These are phyloP conservation scores for Craterostigma plantagineum DNA, from an alignment of 257 asterid genomes.

Conservation along the genomic window DNA sequence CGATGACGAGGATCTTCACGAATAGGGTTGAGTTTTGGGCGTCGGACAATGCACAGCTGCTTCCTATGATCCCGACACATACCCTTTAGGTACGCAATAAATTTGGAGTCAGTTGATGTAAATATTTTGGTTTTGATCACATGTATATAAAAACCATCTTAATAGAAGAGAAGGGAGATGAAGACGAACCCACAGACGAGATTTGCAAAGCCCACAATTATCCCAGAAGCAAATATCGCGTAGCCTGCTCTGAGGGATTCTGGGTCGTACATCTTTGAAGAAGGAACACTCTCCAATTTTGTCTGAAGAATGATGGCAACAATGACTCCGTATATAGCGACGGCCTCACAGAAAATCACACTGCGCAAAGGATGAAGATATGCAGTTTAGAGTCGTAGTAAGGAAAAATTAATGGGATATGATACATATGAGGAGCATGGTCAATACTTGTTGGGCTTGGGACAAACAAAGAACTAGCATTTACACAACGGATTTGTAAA, in stretches of 20 bases:
- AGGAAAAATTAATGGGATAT: too few species aligned
- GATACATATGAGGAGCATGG: background rate
- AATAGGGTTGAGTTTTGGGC: slow-evolving; percentile 97
- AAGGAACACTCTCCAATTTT: slow-evolving; percentile 81
- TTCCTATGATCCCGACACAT: slow-evolving; percentile 94
- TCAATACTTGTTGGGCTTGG: background rate
- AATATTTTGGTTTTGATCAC: too few species aligned
- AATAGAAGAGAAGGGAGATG: background rate
- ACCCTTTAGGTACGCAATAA: slow-evolving; percentile 21
- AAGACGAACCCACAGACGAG: slow-evolving; percentile 89
- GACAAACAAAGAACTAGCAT: background rate
- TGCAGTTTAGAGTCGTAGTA: slow-evolving; percentile 4
- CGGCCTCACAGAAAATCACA: slow-evolving; percentile 97
- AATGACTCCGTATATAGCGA: slow-evolving; percentile 94
- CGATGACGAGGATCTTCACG: slow-evolving; percentile 93
- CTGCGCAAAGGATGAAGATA: slow-evolving; percentile 27
- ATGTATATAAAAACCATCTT: background rate
- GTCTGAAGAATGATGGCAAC: slow-evolving; percentile 99
- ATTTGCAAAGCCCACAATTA: slow-evolving; percentile 94
- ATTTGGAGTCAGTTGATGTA: too few species aligned
- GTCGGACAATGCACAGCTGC: slow-evolving; percentile 96
- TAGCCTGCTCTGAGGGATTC: slow-evolving; percentile 98
- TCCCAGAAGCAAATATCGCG: slow-evolving; percentile 95
- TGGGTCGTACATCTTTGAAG: slow-evolving; percentile 47
- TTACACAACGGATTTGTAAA: slow-evolving; percentile 3